Percentiles rank a stretch among this genome's conserved stretches.
Evolutionary conservation across 306 rosid genomes (phyloP).

Genomic region (Luffa aegyptiaca): DNA sequence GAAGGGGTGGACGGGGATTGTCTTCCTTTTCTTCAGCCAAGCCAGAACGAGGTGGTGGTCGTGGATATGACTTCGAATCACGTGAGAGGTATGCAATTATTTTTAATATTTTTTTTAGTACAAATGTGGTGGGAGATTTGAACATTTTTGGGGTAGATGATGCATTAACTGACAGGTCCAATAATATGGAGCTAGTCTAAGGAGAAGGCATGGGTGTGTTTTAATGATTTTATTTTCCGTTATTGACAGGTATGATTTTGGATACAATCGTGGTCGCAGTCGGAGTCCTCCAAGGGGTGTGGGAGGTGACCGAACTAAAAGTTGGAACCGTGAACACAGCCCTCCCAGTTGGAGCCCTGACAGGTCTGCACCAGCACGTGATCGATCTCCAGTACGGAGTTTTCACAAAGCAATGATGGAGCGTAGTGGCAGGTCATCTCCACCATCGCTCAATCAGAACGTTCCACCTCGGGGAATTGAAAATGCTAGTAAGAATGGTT

Average conservation of each 20-base stretch:
- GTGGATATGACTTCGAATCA: slow-evolving; percentile 40
- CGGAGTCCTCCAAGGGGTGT: slow-evolving; percentile 54
- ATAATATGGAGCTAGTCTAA: not conserved
- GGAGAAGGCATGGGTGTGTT: not conserved
- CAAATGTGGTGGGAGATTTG: no score
- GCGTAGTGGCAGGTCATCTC: not conserved
- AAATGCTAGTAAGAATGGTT: not conserved
- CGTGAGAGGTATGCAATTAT: slow-evolving; percentile 44
- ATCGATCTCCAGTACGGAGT: slow-evolving; percentile 29
- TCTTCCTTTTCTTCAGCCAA: slow-evolving; percentile 26
- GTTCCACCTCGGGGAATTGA: not conserved
- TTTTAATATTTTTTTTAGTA: not conserved
- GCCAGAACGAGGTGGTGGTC: slow-evolving; percentile 51
- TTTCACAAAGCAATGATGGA: slow-evolving; percentile 59
- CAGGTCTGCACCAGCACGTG: slow-evolving; percentile 23
- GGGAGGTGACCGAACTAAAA: slow-evolving; percentile 35
- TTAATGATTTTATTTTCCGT: not conserved
- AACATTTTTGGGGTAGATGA: no score
- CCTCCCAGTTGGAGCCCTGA: slow-evolving; percentile 52
- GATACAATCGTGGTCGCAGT: slow-evolving; percentile 18
- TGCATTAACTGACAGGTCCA: not conserved
- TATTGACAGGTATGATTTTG: slow-evolving; percentile 48
- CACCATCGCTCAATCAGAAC: not conserved
- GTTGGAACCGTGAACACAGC: slow-evolving; percentile 44
- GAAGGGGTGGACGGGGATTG: slow-evolving; percentile 46